A percentile compares a stretch with the other conserved stretches of the same genome.
Conservation (phyloP, 2,329 filamentous ascomycete genomes). For the Fusarium sulawesiense region DNA sequence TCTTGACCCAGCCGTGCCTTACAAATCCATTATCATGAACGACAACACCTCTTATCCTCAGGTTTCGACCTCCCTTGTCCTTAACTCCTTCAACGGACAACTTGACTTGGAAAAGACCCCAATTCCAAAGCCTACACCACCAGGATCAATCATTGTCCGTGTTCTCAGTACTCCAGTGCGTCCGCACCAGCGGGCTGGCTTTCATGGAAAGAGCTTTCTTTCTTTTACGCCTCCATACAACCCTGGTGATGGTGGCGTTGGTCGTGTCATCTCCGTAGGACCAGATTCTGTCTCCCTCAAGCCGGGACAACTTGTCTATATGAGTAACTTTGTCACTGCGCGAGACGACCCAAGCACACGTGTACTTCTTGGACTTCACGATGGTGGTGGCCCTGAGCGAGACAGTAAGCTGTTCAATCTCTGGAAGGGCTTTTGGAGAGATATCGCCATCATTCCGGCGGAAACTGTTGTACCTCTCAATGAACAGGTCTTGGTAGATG, state of each 20-base stretch:
- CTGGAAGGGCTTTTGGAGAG: conserved; percentile 32
- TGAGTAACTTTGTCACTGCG: conserved; percentile 21
- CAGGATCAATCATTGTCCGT: conserved; percentile 27
- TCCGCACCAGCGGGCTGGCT: conserved; percentile 23
- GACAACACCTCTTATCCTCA: neutral
- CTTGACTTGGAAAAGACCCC: conserved; percentile 10
- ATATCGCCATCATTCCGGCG: conserved; percentile 1
- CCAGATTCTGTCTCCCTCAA: conserved; percentile 15
- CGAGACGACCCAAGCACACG: conserved; percentile 23
- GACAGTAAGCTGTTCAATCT: conserved; percentile 22
- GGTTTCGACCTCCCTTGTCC: conserved; percentile 10
- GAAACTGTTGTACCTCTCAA: conserved; percentile 28
- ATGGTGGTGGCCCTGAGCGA: conserved; percentile 5
- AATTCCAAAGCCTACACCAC: neutral
- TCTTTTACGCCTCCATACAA: conserved; percentile 8
- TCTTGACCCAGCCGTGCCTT: neutral
- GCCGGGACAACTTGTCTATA: conserved; percentile 27
- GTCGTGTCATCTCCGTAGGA: conserved; percentile 22
- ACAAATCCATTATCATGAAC: neutral
- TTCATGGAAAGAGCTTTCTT: conserved; percentile 22
- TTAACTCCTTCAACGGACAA: conserved; percentile 24
- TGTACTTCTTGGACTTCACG: conserved; percentile 24
- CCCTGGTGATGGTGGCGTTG: conserved; percentile 9
- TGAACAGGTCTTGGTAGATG: conserved; percentile 1
- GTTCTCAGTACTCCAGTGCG: conserved; percentile 26